Evolutionary conservation across 2,329 filamentous ascomycete genomes (phyloP), one percentile per base, ranked within the genome.

Genomic region (Fusarium fujikuroi): DNA sequence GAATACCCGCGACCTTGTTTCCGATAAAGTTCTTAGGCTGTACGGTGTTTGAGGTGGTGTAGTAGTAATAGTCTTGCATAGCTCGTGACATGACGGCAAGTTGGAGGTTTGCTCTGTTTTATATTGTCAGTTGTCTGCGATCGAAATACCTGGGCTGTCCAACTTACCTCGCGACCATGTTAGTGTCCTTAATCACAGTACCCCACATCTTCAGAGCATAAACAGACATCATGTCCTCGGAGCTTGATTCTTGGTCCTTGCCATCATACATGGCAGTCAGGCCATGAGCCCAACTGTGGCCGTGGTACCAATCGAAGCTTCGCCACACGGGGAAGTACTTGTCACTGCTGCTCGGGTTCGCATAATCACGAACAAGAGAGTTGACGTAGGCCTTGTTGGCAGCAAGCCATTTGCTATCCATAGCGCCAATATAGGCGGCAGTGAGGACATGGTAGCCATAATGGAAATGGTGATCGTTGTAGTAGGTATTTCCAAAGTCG

Each of bases 181-280:
- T 91, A 9, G 82, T 82, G 81, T 98, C 92, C n/a, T 92, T 91
- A 71, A 87, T 91, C 7, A 92, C 91, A 39, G 87, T 87, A 9
- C 95, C 96, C 96, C 96, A 98, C 91, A 98, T 94, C 86, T 97
- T 97, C 78, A 98, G 83, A 1, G 92, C 94, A 81, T 96, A 97
- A 11, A 91, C 90, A 67, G 93, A 92, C 90, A 98, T 95, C 72
- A 91, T 90, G 81, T 98, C 96, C 83, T 98, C 95, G 1, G 93
- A 95, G 50, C 92, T 94, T 36, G 93, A 96, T 81, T 98, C 96
- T 83, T 95, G 89, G 80, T 95, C 85, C 84, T 95, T 95, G 69
- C 93, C 93, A 80, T 95, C 92, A 62, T 84, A 85, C 42, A 88
- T 87, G 70, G 92, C 89, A 76, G 90, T 93, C 9, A 95, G 83